Conservation (phyloP, 768 basidiomycete genomes). For the Mycena latifolia region DNA sequence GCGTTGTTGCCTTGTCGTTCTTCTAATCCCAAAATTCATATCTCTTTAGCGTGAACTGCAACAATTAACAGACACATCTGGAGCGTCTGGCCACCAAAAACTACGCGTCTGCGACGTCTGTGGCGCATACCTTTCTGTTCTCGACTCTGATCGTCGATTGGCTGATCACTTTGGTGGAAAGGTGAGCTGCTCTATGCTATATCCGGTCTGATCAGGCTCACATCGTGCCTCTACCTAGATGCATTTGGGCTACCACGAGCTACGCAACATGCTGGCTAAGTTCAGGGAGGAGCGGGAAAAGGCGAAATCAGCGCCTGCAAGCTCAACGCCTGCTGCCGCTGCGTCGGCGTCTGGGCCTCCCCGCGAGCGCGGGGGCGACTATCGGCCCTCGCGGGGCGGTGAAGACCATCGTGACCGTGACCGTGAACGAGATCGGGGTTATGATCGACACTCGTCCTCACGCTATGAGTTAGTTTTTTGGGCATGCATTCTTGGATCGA, state of each 20-base stretch:
- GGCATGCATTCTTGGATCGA: slow-evolving; percentile 36
- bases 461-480: slow-evolving; percentile 75
- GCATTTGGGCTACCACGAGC: slow-evolving; percentile 98
- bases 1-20: slow-evolving; percentile 28
- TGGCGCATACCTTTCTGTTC: slow-evolving; percentile 97
- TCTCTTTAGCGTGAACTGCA: slow-evolving; percentile 86
- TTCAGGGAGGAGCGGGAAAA: slow-evolving; percentile 94
- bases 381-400: slow-evolving; percentile 71
- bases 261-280: slow-evolving; percentile 92
- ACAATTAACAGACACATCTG: slow-evolving; percentile 96
- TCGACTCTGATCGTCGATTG: slow-evolving; percentile 97
- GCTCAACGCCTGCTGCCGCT: slow-evolving; percentile 52
- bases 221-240: slow-evolving; percentile 70
- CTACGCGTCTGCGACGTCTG: slow-evolving; percentile 99
- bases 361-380: slow-evolving; percentile 57
- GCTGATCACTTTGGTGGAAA: slow-evolving; percentile 99
- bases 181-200: slow-evolving; percentile 61
- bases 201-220: slow-evolving; percentile 40
- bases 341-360: slow-evolving; percentile 55
- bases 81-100: slow-evolving; percentile 99
- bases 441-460: slow-evolving; percentile 75
- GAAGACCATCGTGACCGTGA: slow-evolving; percentile 71
- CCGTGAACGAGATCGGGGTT: slow-evolving; percentile 70
- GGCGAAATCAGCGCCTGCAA: slow-evolving; percentile 70
- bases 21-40: slow-evolving; percentile 22